Evolutionary conservation across 495 filamentous ascomycete genomes (phyloP).

Genomic region (Daldinia vernicosa): DNA sequence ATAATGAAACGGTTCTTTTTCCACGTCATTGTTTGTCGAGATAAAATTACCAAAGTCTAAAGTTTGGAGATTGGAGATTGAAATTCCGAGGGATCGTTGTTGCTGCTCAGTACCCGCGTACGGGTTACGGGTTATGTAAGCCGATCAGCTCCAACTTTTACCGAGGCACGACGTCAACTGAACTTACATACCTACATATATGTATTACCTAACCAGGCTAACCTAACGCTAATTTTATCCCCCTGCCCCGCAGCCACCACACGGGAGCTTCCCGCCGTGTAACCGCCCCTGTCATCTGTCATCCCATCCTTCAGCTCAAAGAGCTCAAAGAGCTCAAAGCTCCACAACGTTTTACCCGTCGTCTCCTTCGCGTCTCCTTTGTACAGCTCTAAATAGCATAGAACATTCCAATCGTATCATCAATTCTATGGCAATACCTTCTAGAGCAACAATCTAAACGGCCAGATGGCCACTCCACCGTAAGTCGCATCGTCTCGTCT

Average conservation of each 20-base stretch:
- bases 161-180: slow-evolving; percentile 33
- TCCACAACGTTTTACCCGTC: slow-evolving; percentile 18
- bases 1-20: neutral
- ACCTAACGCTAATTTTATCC: neutral
- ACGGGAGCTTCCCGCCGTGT: slow-evolving; percentile 24
- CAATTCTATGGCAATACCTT: neutral
- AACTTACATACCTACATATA: no score
- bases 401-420: neutral
- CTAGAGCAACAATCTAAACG: slow-evolving; percentile 8
- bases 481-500: slow-evolving; percentile 4
- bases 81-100: slow-evolving; percentile 3
- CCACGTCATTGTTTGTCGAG: neutral
- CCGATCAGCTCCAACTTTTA: slow-evolving; percentile 11
- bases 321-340: slow-evolving; percentile 13
- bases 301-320: slow-evolving; percentile 5
- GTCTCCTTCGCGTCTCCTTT: neutral
- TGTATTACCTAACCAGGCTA: neutral
- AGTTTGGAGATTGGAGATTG: neutral
- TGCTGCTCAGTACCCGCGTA: neutral
- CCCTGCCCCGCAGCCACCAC: neutral
- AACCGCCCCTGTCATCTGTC: slow-evolving; percentile 13
- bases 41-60: neutral
- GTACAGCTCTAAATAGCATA: neutral
- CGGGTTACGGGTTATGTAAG: neutral
- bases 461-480: slow-evolving; percentile 41